Percentiles rank a stretch among this genome's conserved stretches.
Conservation (phyloP, 805 yeast genomes). For the Metschnikowia proteae region DNA sequence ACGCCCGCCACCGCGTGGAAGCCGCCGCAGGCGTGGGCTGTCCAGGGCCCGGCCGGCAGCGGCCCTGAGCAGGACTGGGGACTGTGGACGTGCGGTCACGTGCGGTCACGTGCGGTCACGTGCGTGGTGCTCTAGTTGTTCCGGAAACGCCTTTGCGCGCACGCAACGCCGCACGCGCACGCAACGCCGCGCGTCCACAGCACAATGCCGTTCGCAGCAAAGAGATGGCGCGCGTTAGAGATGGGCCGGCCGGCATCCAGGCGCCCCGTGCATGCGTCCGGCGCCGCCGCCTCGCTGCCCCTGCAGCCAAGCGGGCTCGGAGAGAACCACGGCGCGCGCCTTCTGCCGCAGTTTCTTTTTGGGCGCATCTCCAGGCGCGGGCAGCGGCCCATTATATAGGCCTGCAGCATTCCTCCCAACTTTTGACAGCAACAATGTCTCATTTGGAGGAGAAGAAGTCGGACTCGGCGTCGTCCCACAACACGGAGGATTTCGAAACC, state of each 20-base stretch:
- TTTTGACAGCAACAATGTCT: constrained; percentile 6
- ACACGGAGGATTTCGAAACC: constrained; percentile 15
- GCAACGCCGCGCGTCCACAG: not conserved
- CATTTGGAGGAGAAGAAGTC: constrained; percentile 14
- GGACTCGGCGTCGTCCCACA: constrained; percentile 7
- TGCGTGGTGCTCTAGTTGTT: not conserved
- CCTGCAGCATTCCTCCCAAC: not conserved
- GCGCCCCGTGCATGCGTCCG: not conserved
- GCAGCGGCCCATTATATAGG: not conserved
- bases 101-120: not conserved
- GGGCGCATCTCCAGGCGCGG: not conserved
- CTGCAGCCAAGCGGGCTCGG: constrained; percentile 1
- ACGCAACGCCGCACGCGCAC: constrained; percentile 2
- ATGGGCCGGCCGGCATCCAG: not conserved
- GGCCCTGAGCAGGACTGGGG: too few species aligned
- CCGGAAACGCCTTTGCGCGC: not conserved
- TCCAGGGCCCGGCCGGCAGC: not conserved
- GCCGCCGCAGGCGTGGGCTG: not conserved
- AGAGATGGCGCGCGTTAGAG: not conserved
- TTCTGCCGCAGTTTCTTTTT: constrained; percentile 2
- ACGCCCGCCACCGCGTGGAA: not conserved
- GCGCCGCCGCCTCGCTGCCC: not conserved
- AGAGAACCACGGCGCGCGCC: not conserved
- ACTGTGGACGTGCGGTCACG: not conserved
- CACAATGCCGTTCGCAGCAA: constrained; percentile 1